Conservation (phyloP, 106 monocot genomes). For the Posidonia australis region DNA sequence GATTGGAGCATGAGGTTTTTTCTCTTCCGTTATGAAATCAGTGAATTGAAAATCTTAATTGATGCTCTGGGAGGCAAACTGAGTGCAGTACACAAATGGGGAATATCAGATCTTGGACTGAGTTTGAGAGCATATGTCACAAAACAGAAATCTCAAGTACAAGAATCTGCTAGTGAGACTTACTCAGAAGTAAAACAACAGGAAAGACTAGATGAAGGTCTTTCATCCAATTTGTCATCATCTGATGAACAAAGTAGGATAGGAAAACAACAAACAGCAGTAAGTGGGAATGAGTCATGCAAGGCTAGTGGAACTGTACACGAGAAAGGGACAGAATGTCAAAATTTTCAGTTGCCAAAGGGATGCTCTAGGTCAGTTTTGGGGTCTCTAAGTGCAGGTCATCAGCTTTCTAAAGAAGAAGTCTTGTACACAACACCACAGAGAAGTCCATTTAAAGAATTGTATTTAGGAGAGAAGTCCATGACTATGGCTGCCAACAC, state of each 20-base stretch:
- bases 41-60: slow-evolving; percentile 50
- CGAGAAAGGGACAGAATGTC: slow-evolving; percentile 5
- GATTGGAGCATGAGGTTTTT: slow-evolving; percentile 39
- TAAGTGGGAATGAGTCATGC: not conserved
- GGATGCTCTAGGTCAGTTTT: not conserved
- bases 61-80: slow-evolving; percentile 71
- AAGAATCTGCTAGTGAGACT: slow-evolving; percentile 8
- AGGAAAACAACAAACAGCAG: not conserved
- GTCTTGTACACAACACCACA: not conserved
- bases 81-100: slow-evolving; percentile 80
- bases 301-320: not conserved
- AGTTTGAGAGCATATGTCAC: slow-evolving; percentile 21
- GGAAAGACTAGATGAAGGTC: slow-evolving; percentile 7
- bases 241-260: not conserved
- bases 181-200: slow-evolving; percentile 2
- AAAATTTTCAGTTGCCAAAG: slow-evolving; percentile 3
- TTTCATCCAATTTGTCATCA: slow-evolving; percentile 1
- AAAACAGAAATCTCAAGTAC: slow-evolving; percentile 13
- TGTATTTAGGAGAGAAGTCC: not conserved
- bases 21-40: slow-evolving; percentile 71
- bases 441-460: not conserved
- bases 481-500: not conserved
- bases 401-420: not conserved
- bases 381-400: not conserved
- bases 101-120: slow-evolving; percentile 51